These are phyloP conservation scores for Pichia rugopelliculosa DNA, from an alignment of 805 yeast genomes.

Conservation along the genomic window DNA sequence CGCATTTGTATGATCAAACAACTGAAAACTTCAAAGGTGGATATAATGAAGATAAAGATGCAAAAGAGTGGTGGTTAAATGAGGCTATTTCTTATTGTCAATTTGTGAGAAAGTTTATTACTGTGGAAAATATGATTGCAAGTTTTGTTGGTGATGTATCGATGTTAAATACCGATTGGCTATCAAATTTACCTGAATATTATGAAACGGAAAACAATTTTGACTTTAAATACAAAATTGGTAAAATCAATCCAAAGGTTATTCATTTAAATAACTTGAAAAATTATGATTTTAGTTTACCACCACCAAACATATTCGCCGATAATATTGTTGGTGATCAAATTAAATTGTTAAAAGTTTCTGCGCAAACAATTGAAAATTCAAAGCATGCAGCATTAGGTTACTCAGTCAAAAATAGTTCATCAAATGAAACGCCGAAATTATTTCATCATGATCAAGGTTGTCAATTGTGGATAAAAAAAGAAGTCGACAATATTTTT, in stretches of 20 bases:
- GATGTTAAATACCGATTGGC: neutral
- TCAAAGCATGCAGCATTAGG: conserved; percentile 28
- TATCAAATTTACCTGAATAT: neutral
- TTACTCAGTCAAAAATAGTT: conserved; percentile 26
- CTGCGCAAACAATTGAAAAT: conserved; percentile 20
- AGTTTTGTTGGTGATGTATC: conserved; percentile 26
- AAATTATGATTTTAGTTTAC: conserved; percentile 12
- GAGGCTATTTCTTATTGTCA: conserved; percentile 31
- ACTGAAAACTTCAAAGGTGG: conserved; percentile 21
- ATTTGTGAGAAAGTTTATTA: conserved; percentile 24
- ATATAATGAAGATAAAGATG: conserved; percentile 25
- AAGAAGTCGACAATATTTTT: conserved; percentile 25
- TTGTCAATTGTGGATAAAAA: conserved; percentile 48
- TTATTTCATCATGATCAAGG: conserved; percentile 28
- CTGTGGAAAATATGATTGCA: conserved; percentile 27
- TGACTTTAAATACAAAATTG: conserved; percentile 34
- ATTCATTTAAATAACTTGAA: neutral
- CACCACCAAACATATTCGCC: conserved; percentile 32
- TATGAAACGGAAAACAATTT: conserved; percentile 33
- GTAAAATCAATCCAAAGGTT: conserved; percentile 1
- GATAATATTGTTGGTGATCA: conserved; percentile 29
- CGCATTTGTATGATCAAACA: conserved; percentile 26
- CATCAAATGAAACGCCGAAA: conserved; percentile 28
- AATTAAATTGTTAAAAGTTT: conserved; percentile 15
- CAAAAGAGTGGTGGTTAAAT: conserved; percentile 36